Conservation (phyloP, 2,329 filamentous ascomycete genomes). For the Ascochyta viciae-villosae region DNA sequence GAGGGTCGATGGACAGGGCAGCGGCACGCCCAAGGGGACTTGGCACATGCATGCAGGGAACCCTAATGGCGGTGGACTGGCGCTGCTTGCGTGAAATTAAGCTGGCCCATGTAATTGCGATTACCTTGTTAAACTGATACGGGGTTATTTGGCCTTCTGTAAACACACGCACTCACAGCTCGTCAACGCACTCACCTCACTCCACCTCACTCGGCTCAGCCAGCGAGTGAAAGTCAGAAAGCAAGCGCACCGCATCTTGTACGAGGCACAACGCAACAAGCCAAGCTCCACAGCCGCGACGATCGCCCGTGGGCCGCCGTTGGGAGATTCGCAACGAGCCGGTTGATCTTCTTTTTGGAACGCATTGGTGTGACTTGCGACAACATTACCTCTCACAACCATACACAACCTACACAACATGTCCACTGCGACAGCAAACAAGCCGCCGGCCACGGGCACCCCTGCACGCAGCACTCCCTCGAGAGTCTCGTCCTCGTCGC, state of each 20-base stretch:
- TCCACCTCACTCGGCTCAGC: neutral
- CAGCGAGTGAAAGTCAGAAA: slow-evolving; percentile 5
- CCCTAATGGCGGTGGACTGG: slow-evolving; percentile 12
- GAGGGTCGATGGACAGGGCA: slow-evolving; percentile 6
- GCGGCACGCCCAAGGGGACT: slow-evolving; percentile 11
- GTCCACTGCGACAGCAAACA: slow-evolving; percentile 47
- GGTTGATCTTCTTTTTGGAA: slow-evolving; percentile 13
- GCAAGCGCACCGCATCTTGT: slow-evolving; percentile 5
- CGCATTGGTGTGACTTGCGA: slow-evolving; percentile 5
- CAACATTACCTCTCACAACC: neutral
- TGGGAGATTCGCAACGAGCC: slow-evolving; percentile 12
- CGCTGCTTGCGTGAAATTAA: slow-evolving; percentile 17
- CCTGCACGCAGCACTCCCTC: slow-evolving; percentile 34
- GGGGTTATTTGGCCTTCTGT: slow-evolving; percentile 13
- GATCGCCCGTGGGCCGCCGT: slow-evolving; percentile 14
- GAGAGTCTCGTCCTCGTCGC: slow-evolving; percentile 38
- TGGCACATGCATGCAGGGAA: slow-evolving; percentile 17
- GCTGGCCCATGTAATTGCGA: slow-evolving; percentile 15
- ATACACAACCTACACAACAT: slow-evolving; percentile 23
- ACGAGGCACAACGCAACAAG: slow-evolving; percentile 10
- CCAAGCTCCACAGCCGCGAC: slow-evolving; percentile 18
- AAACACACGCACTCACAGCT: slow-evolving; percentile 15
- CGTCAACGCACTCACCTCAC: slow-evolving; percentile 5
- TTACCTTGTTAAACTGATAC: slow-evolving; percentile 19
- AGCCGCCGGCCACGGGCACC: slow-evolving; percentile 45